Evolutionary conservation across 2,329 filamentous ascomycete genomes (phyloP).

Genomic region (Exophiala bonariae): DNA sequence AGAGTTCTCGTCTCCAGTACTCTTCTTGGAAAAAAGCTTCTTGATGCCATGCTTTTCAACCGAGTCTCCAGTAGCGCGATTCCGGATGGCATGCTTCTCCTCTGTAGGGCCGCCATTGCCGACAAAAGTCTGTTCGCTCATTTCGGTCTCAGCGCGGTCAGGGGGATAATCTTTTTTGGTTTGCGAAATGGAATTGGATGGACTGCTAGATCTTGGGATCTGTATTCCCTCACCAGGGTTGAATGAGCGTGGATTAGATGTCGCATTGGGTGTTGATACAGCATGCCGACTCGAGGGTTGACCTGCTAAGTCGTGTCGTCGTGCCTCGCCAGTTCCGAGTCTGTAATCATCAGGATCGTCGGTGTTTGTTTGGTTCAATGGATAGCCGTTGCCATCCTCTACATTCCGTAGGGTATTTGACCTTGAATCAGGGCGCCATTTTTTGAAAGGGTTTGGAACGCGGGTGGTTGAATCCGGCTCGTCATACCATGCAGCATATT

Average conservation of each 20-base stretch:
- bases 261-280: slow-evolving; percentile 14
- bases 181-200: slow-evolving; percentile 6
- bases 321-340: slow-evolving; percentile 1
- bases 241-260: slow-evolving; percentile 8
- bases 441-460: slow-evolving; percentile 22
- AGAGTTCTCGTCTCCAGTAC: background rate
- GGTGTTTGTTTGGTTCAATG: slow-evolving; percentile 8
- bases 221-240: slow-evolving; percentile 12
- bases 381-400: slow-evolving; percentile 18
- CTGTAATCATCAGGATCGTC: slow-evolving; percentile 22
- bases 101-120: slow-evolving; percentile 6
- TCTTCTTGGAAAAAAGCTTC: slow-evolving; percentile 10
- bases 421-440: slow-evolving; percentile 14
- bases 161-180: slow-evolving; percentile 7
- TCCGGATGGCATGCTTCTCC: slow-evolving; percentile 12
- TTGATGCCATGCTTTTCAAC: slow-evolving; percentile 15
- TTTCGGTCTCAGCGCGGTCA: slow-evolving; percentile 10
- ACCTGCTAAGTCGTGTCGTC: slow-evolving; percentile 11
- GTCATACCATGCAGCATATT: slow-evolving; percentile 27
- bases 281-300: slow-evolving; percentile 8
- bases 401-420: slow-evolving; percentile 9
- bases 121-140: background rate
- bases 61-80: slow-evolving; percentile 6
- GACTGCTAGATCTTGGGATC: slow-evolving; percentile 18
- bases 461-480: slow-evolving; percentile 17